Conservation (phyloP, 179 eudicot species). For the Corrigiola litoralis region DNA sequence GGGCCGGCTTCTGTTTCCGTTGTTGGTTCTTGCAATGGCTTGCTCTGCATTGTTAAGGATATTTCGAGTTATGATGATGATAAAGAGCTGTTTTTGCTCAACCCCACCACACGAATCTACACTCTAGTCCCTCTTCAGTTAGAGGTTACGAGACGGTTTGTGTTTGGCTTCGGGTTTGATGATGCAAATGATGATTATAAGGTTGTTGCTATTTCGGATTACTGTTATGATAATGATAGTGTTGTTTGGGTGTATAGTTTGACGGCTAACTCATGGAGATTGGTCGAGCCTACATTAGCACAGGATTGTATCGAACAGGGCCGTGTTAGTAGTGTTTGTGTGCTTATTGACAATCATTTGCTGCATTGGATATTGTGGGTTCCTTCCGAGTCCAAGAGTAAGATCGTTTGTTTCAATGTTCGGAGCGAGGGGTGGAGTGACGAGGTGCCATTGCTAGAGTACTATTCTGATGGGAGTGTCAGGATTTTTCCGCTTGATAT, state of each 20-base stretch:
- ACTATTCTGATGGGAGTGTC: not conserved
- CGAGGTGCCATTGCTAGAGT: not conserved
- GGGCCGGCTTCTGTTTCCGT: no score
- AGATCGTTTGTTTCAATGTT: conserved; percentile 5
- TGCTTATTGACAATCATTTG: not conserved
- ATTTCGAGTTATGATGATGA: rapidly evolving
- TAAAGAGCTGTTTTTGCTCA: not conserved
- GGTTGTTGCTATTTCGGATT: not conserved
- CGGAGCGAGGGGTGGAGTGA: not conserved
- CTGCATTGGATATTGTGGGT: conserved; percentile 2
- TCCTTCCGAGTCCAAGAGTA: not conserved
- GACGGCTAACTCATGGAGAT: not conserved
- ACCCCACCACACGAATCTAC: not conserved
- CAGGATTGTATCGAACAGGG: not conserved
- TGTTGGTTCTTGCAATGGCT: not conserved
- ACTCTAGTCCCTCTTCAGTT: no score
- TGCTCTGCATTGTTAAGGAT: not conserved
- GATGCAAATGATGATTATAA: not conserved
- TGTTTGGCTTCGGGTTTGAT: not conserved
- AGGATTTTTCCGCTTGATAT: not conserved
- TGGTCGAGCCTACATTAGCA: not conserved
- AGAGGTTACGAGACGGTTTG: not conserved
- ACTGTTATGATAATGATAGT: not conserved
- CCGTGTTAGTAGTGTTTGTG: not conserved
- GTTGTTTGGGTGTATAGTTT: not conserved